These are phyloP conservation scores for Fusarium tuaranense DNA, from an alignment of 2,329 filamentous ascomycete species.

Conservation along the genomic window DNA sequence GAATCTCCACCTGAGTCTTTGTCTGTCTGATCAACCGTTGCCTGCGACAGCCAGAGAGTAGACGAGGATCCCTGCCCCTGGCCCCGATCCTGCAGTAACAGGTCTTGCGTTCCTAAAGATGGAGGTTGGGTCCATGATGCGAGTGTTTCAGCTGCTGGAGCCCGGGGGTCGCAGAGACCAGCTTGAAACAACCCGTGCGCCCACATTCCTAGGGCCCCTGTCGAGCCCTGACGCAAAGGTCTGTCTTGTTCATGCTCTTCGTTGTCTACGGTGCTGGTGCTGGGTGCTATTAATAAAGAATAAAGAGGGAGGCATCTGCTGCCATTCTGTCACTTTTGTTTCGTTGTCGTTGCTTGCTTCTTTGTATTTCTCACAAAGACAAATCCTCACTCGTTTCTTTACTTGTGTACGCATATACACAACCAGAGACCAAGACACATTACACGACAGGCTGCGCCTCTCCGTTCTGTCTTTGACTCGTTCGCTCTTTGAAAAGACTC, in stretches of 20 bases:
- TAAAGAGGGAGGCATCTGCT: slow-evolving; percentile 26
- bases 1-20: slow-evolving; percentile 16
- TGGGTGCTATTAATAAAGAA: neutral
- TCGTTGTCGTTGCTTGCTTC: slow-evolving; percentile 10
- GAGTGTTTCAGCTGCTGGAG: slow-evolving; percentile 42
- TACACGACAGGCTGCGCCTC: slow-evolving; percentile 41
- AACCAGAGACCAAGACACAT: slow-evolving; percentile 18
- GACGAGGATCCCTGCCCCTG: slow-evolving; percentile 8
- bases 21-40: slow-evolving; percentile 30
- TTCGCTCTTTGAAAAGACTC: slow-evolving; percentile 22
- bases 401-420: slow-evolving; percentile 13
- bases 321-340: neutral
- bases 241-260: slow-evolving; percentile 14
- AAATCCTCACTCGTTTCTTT: slow-evolving; percentile 24
- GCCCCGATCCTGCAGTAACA: slow-evolving; percentile 15
- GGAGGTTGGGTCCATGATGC: slow-evolving; percentile 13
- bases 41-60: slow-evolving; percentile 24
- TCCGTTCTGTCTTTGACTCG: slow-evolving; percentile 15
- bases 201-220: slow-evolving; percentile 31
- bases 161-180: slow-evolving; percentile 18
- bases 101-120: slow-evolving; percentile 11
- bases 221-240: slow-evolving; percentile 34
- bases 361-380: slow-evolving; percentile 25
- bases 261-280: neutral
- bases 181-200: slow-evolving; percentile 43